A percentile compares a stretch with the other conserved stretches of the same genome.
These are phyloP conservation scores for Neurospora terricola DNA, from an alignment of 495 filamentous ascomycete genomes.

Conservation along the genomic window DNA sequence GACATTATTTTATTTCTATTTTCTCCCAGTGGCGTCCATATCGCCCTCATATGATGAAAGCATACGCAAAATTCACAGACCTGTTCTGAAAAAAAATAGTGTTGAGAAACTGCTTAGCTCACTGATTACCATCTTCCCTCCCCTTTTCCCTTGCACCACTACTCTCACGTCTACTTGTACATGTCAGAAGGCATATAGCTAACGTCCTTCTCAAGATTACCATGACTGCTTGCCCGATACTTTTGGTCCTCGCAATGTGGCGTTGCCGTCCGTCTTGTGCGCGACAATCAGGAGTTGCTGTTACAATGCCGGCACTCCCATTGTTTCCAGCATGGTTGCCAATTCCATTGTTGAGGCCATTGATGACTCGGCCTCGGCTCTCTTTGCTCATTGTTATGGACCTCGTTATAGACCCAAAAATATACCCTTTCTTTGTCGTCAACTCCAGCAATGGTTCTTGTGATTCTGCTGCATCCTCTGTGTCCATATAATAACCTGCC, in stretches of 20 bases:
- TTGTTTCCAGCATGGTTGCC: not conserved
- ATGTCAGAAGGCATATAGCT: not conserved
- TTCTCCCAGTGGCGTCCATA: not conserved
- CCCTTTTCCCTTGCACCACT: not conserved
- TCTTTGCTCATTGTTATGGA: not conserved
- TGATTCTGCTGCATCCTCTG: not conserved
- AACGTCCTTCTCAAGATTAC: not conserved
- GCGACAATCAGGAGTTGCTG: not conserved
- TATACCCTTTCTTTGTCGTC: not conserved
- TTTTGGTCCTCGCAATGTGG: not conserved
- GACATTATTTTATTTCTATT: not conserved
- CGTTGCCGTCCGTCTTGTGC: not conserved
- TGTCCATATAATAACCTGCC: not conserved
- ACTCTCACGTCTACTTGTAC: not conserved
- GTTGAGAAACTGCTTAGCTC: conserved; percentile 39
- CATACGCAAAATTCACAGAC: conserved; percentile 42
- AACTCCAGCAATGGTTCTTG: not conserved
- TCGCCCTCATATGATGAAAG: conserved; percentile 34
- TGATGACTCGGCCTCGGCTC: not conserved
- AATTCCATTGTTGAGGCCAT: not conserved
- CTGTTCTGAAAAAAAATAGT: conserved; percentile 43
- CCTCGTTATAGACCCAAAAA: not conserved
- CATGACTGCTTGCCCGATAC: not conserved
- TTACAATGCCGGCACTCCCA: not conserved
- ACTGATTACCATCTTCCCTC: conserved; percentile 19